These are phyloP conservation scores for Schwanniomyces occidentalis DNA, from an alignment of 805 yeast genomes.

Conservation along the genomic window DNA sequence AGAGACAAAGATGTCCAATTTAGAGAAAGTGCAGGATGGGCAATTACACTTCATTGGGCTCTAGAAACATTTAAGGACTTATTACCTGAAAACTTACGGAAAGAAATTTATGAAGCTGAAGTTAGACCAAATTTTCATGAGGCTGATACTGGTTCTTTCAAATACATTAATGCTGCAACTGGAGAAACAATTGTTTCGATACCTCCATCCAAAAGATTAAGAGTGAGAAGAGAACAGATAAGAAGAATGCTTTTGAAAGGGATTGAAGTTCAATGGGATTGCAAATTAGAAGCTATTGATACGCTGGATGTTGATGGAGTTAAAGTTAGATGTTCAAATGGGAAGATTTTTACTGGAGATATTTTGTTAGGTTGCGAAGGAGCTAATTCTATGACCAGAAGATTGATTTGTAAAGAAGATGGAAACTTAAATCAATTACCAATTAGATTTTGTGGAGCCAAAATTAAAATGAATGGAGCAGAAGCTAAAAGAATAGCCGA, in stretches of 20 bases:
- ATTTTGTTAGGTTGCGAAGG: conserved; percentile 27
- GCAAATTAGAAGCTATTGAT: conserved; percentile 15
- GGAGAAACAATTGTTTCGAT: conserved; percentile 24
- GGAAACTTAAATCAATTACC: conserved; percentile 23
- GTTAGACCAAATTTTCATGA: conserved; percentile 24
- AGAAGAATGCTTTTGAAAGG: conserved; percentile 21
- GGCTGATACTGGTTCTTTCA: conserved; percentile 25
- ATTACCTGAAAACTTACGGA: conserved; percentile 19
- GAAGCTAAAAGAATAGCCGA: conserved; percentile 16
- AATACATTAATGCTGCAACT: conserved; percentile 27
- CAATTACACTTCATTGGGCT: conserved; percentile 32
- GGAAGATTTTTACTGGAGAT: conserved; percentile 16
- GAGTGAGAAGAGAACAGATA: conserved; percentile 29
- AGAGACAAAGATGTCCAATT: conserved; percentile 20
- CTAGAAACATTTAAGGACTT: conserved; percentile 18
- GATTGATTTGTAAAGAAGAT: conserved; percentile 15
- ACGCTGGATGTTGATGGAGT: conserved; percentile 6
- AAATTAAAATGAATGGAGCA: conserved; percentile 18
- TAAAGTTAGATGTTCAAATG: conserved; percentile 14
- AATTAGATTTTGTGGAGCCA: conserved; percentile 25
- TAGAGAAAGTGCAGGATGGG: conserved; percentile 30
- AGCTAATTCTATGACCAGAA: conserved; percentile 21
- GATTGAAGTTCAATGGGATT: conserved; percentile 27
- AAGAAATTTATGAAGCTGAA: conserved; percentile 21
- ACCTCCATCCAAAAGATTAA: conserved; percentile 27